These are phyloP conservation scores for Paraphaeosphaeria sporulosa DNA, from an alignment of 2,329 filamentous ascomycete genomes.

Conservation along the genomic window DNA sequence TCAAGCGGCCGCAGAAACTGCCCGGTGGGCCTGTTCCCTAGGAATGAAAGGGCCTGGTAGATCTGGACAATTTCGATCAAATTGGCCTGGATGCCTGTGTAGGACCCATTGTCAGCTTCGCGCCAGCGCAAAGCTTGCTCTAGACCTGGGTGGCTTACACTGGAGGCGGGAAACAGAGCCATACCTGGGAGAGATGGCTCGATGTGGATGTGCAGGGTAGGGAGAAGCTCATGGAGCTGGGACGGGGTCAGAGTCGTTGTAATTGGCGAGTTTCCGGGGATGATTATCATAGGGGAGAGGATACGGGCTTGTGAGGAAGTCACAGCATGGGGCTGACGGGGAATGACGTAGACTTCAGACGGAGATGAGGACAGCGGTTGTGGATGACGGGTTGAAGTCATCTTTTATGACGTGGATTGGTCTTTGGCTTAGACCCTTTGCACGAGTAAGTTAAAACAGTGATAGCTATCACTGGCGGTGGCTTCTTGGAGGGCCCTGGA, in stretches of 20 bases:
- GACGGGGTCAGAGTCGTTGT: constrained; percentile 17
- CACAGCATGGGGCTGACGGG: neutral
- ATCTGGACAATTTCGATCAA: constrained; percentile 9
- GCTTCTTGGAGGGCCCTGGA: too few relatives aligned
- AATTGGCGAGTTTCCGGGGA: constrained; percentile 15
- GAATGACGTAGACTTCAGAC: neutral
- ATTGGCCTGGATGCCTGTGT: neutral
- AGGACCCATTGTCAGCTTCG: constrained; percentile 7
- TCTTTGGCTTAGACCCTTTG: neutral
- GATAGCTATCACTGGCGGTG: too few relatives aligned
- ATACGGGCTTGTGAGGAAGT: constrained; percentile 1
- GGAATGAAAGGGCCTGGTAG: constrained; percentile 16
- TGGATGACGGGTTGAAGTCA: neutral
- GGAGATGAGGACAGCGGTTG: neutral
- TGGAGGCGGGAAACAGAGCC: constrained; percentile 17
- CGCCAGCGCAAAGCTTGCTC: constrained; percentile 16
- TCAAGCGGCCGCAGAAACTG: neutral
- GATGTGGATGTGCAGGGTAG: constrained; percentile 20
- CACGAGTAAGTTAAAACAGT: too few relatives aligned
- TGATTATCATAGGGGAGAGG: constrained; percentile 13
- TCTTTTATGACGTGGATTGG: too few relatives aligned
- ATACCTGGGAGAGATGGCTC: constrained; percentile 15
- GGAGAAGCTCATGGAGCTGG: constrained; percentile 15
- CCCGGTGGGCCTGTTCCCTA: constrained; percentile 6
- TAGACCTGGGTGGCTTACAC: constrained; percentile 19